Base-by-base conservation (phyloP, 73 alveolate species). In the Loxodes magnus region DNA sequence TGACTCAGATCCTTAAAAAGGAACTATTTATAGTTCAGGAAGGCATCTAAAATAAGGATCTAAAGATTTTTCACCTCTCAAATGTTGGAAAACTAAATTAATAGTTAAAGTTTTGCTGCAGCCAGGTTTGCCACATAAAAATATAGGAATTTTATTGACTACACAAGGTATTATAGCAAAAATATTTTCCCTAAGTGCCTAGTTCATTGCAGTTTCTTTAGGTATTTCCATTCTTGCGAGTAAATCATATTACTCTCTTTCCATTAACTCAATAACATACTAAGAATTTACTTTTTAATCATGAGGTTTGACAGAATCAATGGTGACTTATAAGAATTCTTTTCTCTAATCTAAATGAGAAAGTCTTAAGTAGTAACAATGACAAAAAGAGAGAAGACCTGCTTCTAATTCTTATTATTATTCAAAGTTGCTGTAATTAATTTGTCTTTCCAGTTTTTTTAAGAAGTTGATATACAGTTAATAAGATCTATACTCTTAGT, bases 101-200 rank as follows among this genome's bases (percentile, higher is more conserved):
- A 75, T 26, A 30, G 77, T 44, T 50, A 70, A 62, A 38, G 85
- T 33, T 58, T 75, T 75, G 43, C 79, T 57, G 37, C 74, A n/a
- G 2, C 89, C 89, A 5, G 89, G 84, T 21, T 74, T 70, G 2
- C 89, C 89, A 67, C 84, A 67, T 17, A 74, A 55, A 20, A 74
- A 58, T 41, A 74, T 34, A 37, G 89, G 89, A 4, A 48, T 46
- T 58, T 68, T 74, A 17, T 42, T 58, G 25, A 65, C 15, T 9
- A 74, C 24, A 21, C 89, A 74, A 22, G 71, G 41, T 31, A 43
- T 63, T 31, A 35, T 56, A 34, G 74, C 60, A 59, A 74, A 74
- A 21, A 67, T 29, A 52, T 74, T 74, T 52, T 74, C 85, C 37
- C 22, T 38, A 37, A 74, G 62, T 28, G 74, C 85, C 21, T 37